Conservation (phyloP, 2,329 filamentous ascomycete genomes). For the Fusarium coicis region DNA sequence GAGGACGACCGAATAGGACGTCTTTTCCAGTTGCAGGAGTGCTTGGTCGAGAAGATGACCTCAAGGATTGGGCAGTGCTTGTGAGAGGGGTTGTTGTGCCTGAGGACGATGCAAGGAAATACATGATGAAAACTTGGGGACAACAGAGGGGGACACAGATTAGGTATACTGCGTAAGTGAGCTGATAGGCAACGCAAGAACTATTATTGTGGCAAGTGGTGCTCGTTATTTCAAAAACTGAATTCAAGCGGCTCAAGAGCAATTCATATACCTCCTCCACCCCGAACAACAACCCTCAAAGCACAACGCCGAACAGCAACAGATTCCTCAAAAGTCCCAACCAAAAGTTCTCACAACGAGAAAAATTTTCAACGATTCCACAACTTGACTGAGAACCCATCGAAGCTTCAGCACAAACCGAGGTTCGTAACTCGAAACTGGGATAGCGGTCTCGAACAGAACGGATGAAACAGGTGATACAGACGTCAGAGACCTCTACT, state of each 20-base stretch:
- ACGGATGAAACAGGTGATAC: not conserved
- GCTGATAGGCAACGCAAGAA: accelerated
- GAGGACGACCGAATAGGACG: not conserved
- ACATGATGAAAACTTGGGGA: not conserved
- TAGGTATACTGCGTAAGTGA: not conserved
- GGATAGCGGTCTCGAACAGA: not conserved
- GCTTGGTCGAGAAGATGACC: not conserved
- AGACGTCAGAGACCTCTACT: not conserved
- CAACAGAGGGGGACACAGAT: not conserved
- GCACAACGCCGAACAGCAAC: not conserved
- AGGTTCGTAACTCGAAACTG: not conserved
- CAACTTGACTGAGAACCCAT: not conserved
- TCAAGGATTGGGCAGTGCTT: not conserved
- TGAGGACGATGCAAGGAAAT: not conserved
- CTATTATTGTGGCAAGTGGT: not conserved
- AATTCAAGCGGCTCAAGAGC: not conserved
- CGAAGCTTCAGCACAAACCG: not conserved
- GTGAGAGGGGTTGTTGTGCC: not conserved
- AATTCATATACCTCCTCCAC: not conserved
- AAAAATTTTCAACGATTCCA: not conserved
- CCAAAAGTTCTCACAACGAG: not conserved
- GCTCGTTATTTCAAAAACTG: not conserved
- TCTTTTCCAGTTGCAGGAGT: not conserved
- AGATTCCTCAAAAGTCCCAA: not conserved
- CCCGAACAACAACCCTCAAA: not conserved